These are phyloP conservation scores for Cardiospermum halicacabum DNA, from an alignment of 345 rosid species.

Conservation along the genomic window DNA sequence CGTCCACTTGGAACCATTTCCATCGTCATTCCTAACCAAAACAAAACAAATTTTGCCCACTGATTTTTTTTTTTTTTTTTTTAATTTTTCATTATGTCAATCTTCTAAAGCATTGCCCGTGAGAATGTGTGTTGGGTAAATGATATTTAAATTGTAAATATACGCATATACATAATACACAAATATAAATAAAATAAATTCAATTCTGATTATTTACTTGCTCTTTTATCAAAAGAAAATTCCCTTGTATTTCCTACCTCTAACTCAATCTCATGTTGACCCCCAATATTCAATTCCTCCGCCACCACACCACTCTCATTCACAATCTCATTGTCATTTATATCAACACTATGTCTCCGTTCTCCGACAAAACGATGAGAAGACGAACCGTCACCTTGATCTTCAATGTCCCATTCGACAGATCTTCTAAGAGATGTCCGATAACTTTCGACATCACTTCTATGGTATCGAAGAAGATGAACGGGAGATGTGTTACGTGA, in stretches of 20 bases:
- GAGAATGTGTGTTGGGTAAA: no score
- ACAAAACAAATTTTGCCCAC: no score
- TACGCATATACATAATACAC: no score
- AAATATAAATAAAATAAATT: no score
- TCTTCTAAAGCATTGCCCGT: no score
- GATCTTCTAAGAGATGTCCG: slow-evolving; percentile 32
- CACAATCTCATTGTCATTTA: slow-evolving; percentile 4
- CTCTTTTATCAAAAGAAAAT: slow-evolving; percentile 35
- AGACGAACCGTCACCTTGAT: slow-evolving; percentile 24
- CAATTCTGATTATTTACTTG: not conserved
- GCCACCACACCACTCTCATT: slow-evolving; percentile 11
- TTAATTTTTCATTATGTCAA: no score
- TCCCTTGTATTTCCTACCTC: slow-evolving; percentile 22
- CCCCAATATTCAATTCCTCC: not conserved
- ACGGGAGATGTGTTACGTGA: slow-evolving; percentile 51
- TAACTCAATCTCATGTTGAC: slow-evolving; percentile 32
- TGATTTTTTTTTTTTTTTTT: no score
- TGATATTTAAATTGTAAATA: no score
- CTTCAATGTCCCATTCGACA: slow-evolving; percentile 27
- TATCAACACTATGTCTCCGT: not conserved
- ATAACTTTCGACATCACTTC: slow-evolving; percentile 31
- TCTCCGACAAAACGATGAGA: slow-evolving; percentile 10
- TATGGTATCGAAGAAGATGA: slow-evolving; percentile 49
- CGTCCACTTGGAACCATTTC: not conserved
- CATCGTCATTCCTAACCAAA: not conserved